Evolutionary conservation across 2,329 filamentous ascomycete species (phyloP), one percentile per base, ranked within the genome.

Genomic region (Plectosphaerella sp.): DNA sequence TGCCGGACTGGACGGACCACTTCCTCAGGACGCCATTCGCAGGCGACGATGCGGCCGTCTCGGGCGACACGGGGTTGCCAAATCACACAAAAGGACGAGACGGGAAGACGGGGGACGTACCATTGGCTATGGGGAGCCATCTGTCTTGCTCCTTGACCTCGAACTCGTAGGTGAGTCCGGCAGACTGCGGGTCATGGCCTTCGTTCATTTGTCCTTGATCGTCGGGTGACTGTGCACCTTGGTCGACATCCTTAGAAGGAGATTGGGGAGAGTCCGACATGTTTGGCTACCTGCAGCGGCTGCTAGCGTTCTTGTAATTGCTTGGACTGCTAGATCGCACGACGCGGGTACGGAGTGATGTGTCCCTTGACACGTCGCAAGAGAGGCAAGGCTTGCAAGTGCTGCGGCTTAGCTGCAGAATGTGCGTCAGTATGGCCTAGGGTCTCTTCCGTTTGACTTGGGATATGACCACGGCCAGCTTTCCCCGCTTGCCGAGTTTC

Each of bases 71-170:
- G 28, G 28, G 28, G 28, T 12, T 33, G 28, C 28, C 28, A 33
- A 33, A 33, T 33, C 8, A 33, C 28, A 33, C 28, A 33, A 33
- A 33, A 33, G 8, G 28, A 60, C 61, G 55, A 59, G 59, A 61
- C 61, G 61, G 60, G 60, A 43, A 18, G 16, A 20, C n/a, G 41
- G 60, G 60, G 64, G 74, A 94, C 94, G 83, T 83, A 99, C 94
- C 94, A 91, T 99, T 99, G 77, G 94, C 94, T 83, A 99, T 99
- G 71, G 94, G 94, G 72, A 99, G 84, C 94, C 94, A 99, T 81
- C 94, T 82, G 76, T 99, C 94, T 76, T 99, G 94, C 76, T 99
- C 94, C 82, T 97, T 97, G 74, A 97, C 93, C 77, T 97, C 93
- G 72, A 97, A 96, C 78, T 97, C 93, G 70, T 91, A 91, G 73